Percentiles rank a stretch among this genome's conserved stretches.
phyloP scores from a whole-genome alignment of 805 yeast genomes.

The Nakazawaea wickerhamii region DNA sequence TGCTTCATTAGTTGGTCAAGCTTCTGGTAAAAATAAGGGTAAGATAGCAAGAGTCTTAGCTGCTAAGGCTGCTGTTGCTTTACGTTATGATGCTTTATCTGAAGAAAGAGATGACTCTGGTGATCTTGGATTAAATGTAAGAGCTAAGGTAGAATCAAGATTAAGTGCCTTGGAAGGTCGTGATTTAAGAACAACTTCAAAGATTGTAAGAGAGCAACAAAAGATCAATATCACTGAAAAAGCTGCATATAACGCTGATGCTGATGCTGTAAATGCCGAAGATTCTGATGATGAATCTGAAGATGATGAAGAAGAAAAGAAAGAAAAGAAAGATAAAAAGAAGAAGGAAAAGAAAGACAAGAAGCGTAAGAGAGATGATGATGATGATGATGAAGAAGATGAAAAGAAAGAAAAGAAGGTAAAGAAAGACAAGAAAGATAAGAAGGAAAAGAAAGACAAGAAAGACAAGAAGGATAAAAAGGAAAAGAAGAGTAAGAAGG shows the following conservation, averaged over 20 bases:
- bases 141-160: constrained; percentile 92
- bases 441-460: constrained; percentile 18
- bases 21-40: constrained; percentile 97
- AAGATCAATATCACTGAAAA: constrained; percentile 85
- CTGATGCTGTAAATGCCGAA: constrained; percentile 57
- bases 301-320: constrained; percentile 19
- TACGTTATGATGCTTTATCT: constrained; percentile 93
- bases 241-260: constrained; percentile 90
- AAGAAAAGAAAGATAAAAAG: constrained; percentile 22
- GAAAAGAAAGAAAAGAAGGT: constrained; percentile 20
- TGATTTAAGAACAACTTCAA: constrained; percentile 85
- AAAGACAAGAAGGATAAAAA: constrained; percentile 21
- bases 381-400: constrained; percentile 22
- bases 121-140: constrained; percentile 83
- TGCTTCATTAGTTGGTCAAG: constrained; percentile 96
- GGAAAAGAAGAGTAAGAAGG: constrained; percentile 15
- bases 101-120: constrained; percentile 97
- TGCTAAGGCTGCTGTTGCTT: constrained; percentile 95
- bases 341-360: constrained; percentile 17
- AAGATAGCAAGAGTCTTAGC: constrained; percentile 98
- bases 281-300: constrained; percentile 17
- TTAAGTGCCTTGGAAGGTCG: constrained; percentile 94
- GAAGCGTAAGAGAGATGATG: constrained; percentile 21
- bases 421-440: constrained; percentile 20
- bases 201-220: constrained; percentile 74